Evolutionary conservation across 108 stramenopile species (phyloP), one percentile per base, ranked within the genome.

Genomic region (Epipyxis sp.): DNA sequence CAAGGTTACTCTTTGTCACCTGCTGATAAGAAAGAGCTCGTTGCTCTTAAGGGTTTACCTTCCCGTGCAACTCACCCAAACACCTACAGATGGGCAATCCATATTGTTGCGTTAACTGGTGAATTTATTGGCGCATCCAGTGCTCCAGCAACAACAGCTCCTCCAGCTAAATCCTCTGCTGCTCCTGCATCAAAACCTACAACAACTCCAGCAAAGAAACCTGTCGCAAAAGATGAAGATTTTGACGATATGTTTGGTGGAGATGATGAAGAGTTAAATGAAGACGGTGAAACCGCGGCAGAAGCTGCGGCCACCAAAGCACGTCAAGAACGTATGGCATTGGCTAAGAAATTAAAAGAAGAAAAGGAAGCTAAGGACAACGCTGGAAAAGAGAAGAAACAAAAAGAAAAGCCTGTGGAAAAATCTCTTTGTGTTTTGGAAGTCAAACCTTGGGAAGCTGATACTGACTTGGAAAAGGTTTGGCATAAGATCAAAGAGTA

Each of bases 371-470:
- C 81, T 34, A 81, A 76, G 10, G 81, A 83, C 71, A 40, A 62
- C 34, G 82, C 58, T 20, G 80, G 80, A 44, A 80, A 79, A 44
- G 32, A 43, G 42, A 81, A 81, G 80, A 69, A 80, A 59, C 69
- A 81, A 46, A 83, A 83, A 76, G 68, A 81, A 27, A 81, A 83
- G 80, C 32, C 42, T 27, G 61, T 34, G 35, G 50, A 79, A 57
- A 82, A 79, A 57, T 79, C 82, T 1, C 84, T 83, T 59, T 57
- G 83, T 35, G 85, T 86, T 43, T 27, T 84, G 39, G 85, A 86
- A 68, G 80, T 86, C 20, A 84, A 83, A 80, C 83, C 83, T 42
- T 83, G 82, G 85, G 85, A 86, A 39, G 77, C 83, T 0, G 85
- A 80, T 46, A 69, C 80, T 1, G 83, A 86, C 65, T 79, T 86